phyloP scores from a whole-genome alignment of 495 filamentous ascomycete genomes.

The Filosporella fistucella region DNA sequence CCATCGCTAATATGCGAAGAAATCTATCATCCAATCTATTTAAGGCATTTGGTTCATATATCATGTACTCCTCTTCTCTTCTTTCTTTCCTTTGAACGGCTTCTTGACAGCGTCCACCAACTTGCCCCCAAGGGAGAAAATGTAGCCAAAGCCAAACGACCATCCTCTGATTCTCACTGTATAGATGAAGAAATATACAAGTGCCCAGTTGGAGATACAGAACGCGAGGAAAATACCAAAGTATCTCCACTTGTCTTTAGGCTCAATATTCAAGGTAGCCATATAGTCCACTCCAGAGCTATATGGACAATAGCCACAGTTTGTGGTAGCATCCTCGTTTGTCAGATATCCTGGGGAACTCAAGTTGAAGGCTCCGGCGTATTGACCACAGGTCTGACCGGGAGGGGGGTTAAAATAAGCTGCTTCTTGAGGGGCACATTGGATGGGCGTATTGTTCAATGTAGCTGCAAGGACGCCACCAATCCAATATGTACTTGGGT shows the following conservation, averaged over 20 bases:
- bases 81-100: conserved; percentile 27
- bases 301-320: conserved; percentile 78
- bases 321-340: conserved; percentile 40
- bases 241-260: conserved; percentile 59
- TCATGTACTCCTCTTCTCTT: no score
- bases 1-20: no score
- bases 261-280: conserved; percentile 58
- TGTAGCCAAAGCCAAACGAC: conserved; percentile 55
- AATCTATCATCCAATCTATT: no score
- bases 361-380: conserved; percentile 64
- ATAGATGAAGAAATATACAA: conserved; percentile 86
- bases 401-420: conserved; percentile 48
- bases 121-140: conserved; percentile 49
- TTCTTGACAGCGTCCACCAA: conserved; percentile 36
- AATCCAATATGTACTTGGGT: conserved; percentile 55
- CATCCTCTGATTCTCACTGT: conserved; percentile 67
- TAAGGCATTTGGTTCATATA: no score
- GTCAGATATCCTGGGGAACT: conserved; percentile 50
- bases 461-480: conserved; percentile 55
- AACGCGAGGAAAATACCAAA: conserved; percentile 78
- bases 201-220: conserved; percentile 68
- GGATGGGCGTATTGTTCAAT: conserved; percentile 47
- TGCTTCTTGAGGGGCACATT: conserved; percentile 60
- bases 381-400: conserved; percentile 52
- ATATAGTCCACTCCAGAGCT: conserved; percentile 63